These are phyloP conservation scores for Fusarium sp. DNA, from an alignment of 2,329 filamentous ascomycete species.

Conservation along the genomic window DNA sequence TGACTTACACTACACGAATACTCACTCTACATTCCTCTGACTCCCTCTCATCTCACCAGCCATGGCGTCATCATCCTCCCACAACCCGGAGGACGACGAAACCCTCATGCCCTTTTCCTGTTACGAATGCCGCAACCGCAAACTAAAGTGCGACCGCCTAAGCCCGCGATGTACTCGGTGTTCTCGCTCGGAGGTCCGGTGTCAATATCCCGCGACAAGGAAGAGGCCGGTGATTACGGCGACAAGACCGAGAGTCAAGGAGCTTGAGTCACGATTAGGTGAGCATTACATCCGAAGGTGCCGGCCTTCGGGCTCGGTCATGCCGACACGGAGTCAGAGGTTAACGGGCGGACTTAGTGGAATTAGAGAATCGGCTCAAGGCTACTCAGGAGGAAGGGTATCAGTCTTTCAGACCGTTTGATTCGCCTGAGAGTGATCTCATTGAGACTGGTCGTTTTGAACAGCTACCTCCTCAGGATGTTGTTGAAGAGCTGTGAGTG, in stretches of 20 bases:
- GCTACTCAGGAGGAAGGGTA: conserved; percentile 26
- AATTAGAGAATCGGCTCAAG: conserved; percentile 41
- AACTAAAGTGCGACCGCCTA: conserved; percentile 48
- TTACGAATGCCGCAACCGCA: conserved; percentile 44
- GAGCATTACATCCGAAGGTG: neutral
- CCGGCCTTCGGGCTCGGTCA: neutral
- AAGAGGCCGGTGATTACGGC: conserved; percentile 40
- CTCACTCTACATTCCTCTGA: too few species aligned
- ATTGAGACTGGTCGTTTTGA: conserved; percentile 47
- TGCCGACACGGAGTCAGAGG: neutral
- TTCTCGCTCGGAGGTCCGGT: conserved; percentile 30
- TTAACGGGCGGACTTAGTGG: conserved; percentile 22
- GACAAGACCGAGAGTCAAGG: conserved; percentile 45
- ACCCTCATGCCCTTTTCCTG: conserved; percentile 43
- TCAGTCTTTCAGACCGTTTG: conserved; percentile 28
- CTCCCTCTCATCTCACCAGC: neutral
- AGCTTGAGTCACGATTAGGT: conserved; percentile 45
- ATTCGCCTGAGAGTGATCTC: conserved; percentile 32
- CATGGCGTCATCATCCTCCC: conserved; percentile 30
- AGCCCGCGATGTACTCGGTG: conserved; percentile 45
- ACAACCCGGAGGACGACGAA: neutral
- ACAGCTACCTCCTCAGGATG: conserved; percentile 42
- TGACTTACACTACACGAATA: neutral
- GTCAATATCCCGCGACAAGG: conserved; percentile 45
- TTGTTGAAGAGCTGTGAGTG: conserved; percentile 46